Evolutionary conservation across 1,284 basidiomycete genomes (phyloP), one percentile per base, ranked within the genome.

Genomic region (Butyriboletus appendiculatus): DNA sequence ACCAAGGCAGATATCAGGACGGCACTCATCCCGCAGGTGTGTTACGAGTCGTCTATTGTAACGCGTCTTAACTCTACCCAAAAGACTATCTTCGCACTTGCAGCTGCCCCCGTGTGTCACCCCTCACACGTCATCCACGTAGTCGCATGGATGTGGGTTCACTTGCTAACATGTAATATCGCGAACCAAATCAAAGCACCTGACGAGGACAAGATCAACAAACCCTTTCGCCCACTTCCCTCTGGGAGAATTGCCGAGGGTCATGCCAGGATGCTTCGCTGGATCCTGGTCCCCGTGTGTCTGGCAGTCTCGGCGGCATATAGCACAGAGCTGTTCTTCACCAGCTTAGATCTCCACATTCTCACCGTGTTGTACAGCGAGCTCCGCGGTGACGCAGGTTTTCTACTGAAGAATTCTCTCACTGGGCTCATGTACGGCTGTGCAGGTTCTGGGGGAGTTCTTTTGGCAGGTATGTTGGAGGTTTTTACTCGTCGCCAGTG

Each of bases 61-160:
- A 33, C 14, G 4, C 12, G 35, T 40, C 18, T 45, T 32, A 30
- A 48, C 48, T 22, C n/a, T 26, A 4, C 7, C 26, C 11, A 7
- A 43, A 42, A 62, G 61, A 60, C 57, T 14, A 12, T 65, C 20
- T 66, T 62, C 16, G 49, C 60, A 2, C 42, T 62, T 11, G 57
- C 61, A 14, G 45, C 35, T 8, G 32, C 48, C 18, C 52, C 62
- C 3, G 28, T 52, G 39, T 53, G 45, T 37, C 56, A 60, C 22
- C 18, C 16, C 14, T 56, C 46, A 26, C 59, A 70, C 20, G 45
- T 59, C 12, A 60, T 69, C 44, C 50, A 50, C 2, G 47, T 59
- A 14, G 47, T 68, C 1, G 60, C 67, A 32, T 79, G 77, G 77
- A 65, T 74, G 0, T 78, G 74, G 74, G 51, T 76, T 16, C 73